Base-by-base conservation (phyloP, 768 basidiomycete species). In the Mycena galopus region DNA sequence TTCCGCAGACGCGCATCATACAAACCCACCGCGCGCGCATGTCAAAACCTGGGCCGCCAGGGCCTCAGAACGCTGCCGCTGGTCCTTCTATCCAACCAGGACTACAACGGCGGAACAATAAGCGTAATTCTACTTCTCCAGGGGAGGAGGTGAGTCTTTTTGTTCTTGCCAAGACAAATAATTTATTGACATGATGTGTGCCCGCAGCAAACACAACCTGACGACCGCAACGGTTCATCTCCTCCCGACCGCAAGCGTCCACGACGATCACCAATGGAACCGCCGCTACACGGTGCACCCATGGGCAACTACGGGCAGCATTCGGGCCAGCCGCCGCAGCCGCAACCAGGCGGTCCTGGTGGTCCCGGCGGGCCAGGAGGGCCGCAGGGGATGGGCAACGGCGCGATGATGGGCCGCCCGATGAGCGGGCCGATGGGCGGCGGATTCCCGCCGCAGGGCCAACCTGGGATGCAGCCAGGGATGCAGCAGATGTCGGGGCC, bases 111-210 rank as follows among this genome's bases (percentile, higher is more conserved):
- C 74, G 77, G 57, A 71, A 71, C 66, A 82, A 80, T 25, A 90
- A 91, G 75, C 85, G 91, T 73, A 90, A 82, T 73, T 91, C 89
- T 77, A 91, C 89, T 14, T 90, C 90, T 8, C 91, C 91, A 8
- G 87, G 86, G 39, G 91, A 91, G 80, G 91, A 91, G 77, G 90
- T 91, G 74, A 73, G 72, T 67, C 68, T n/a, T 70, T 47, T 65
- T 59, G 4, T 50, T 10, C 47, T 25, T 65, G 44, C 59, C 50
- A 65, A 66, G 30, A 69, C 53, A 58, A 25, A 35, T 30, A 61
- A 29, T 37, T 44, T 44, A 64, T 58, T 50, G 12, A 39, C 39
- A 16, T 39, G 39, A n/a, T n/a, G n/a, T n/a, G n/a, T n/a, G n/a
- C n/a, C 39, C 17, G 17, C 73, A 88, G 87, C 87, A 42, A 30